phyloP scores from a whole-genome alignment of 202 grass and related monocot species.

The Brachypodium distachyon region DNA sequence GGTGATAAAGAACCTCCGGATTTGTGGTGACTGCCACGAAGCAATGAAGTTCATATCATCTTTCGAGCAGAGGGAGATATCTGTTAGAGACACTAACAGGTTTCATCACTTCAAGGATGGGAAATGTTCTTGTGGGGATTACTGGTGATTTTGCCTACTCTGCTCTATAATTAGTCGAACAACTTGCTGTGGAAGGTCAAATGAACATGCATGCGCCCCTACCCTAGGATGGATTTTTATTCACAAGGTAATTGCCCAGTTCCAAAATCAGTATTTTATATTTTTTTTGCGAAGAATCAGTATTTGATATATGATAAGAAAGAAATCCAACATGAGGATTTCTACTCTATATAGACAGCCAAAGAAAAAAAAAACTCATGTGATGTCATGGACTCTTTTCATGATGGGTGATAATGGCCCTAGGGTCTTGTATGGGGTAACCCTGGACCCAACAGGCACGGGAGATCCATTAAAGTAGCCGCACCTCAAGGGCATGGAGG shows the following conservation, averaged over 20 bases:
- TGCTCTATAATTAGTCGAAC: not conserved
- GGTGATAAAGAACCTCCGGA: slow-evolving; percentile 80
- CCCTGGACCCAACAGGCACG: too few species aligned
- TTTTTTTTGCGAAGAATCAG: too few species aligned
- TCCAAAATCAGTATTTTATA: not conserved
- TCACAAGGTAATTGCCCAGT: not conserved
- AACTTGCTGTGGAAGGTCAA: not conserved
- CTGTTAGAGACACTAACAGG: slow-evolving; percentile 64
- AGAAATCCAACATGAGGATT: not conserved
- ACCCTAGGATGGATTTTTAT: not conserved
- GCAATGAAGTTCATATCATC: slow-evolving; percentile 70
- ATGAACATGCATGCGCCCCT: not conserved
- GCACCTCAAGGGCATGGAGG: too few species aligned
- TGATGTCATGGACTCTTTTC: not conserved
- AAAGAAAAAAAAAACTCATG: not conserved
- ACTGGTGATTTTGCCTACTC: slow-evolving; percentile 46
- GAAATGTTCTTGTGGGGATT: slow-evolving; percentile 72
- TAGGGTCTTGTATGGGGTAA: too few species aligned
- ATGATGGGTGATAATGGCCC: too few species aligned
- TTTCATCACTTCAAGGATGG: slow-evolving; percentile 87
- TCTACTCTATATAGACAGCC: not conserved
- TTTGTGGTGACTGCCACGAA: slow-evolving; percentile 71
- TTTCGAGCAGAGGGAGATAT: slow-evolving; percentile 57
- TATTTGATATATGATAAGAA: not conserved
- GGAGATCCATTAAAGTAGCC: too few species aligned